Evolutionary conservation across 1,284 basidiomycete genomes (phyloP).

Genomic region (Sanghuangporus baumii): DNA sequence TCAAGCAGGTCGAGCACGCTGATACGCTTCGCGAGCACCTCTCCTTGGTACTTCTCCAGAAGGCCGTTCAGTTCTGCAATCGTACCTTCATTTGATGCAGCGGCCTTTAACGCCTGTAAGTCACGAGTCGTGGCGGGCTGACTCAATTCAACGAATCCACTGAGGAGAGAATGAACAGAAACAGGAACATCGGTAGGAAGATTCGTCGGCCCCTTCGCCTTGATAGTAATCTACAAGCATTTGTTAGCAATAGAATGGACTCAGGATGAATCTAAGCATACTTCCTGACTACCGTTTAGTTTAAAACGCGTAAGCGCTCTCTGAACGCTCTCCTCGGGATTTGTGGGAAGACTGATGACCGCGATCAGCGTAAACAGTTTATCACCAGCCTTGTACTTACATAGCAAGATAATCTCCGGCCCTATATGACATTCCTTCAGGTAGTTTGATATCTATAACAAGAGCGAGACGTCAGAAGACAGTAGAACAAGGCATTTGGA

Average conservation of each 20-base stretch:
- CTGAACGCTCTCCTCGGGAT: conserved; percentile 35
- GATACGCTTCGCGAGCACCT: conserved; percentile 34
- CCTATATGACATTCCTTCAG: conserved; percentile 35
- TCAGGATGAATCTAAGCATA: conserved; percentile 15
- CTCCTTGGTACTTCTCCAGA: conserved; percentile 29
- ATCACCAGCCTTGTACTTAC: conserved; percentile 23
- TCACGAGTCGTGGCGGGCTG: conserved; percentile 40
- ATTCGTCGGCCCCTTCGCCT: conserved; percentile 35
- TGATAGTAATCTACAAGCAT: conserved; percentile 32
- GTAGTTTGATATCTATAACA: conserved; percentile 36
- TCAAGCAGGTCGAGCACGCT: conserved; percentile 44
- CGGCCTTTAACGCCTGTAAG: conserved; percentile 26
- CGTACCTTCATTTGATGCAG: conserved; percentile 20
- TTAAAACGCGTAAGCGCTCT: conserved; percentile 35
- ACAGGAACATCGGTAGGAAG: conserved; percentile 37
- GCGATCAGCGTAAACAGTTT: neutral
- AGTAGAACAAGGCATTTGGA: neutral
- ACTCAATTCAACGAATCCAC: conserved; percentile 44
- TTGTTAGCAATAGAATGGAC: neutral
- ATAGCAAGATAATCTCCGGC: conserved; percentile 48
- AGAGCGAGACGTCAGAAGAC: neutral
- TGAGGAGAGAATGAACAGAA: conserved; percentile 32
- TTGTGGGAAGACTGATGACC: conserved; percentile 32
- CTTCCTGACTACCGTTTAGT: conserved; percentile 38
- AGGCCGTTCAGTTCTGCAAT: conserved; percentile 27